phyloP scores from a whole-genome alignment of 768 basidiomycete species.

The Lentinus tigrinus region DNA sequence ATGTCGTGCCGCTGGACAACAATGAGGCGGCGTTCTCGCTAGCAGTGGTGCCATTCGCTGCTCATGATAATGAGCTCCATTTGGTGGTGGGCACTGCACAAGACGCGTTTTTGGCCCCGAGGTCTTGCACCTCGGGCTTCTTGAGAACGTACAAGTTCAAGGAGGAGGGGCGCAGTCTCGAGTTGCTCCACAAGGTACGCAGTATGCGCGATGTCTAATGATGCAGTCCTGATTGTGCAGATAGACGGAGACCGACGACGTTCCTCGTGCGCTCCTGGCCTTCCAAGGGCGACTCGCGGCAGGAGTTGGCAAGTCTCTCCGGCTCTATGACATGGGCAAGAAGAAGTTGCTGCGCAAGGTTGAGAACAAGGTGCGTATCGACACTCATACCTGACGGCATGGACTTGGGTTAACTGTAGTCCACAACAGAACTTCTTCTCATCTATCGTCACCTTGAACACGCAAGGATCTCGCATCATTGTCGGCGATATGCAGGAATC shows the following conservation, averaged over 20 bases:
- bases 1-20: constrained; percentile 73
- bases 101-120: constrained; percentile 78
- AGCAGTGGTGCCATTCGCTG: constrained; percentile 83
- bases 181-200: constrained; percentile 82
- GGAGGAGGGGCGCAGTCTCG: constrained; percentile 78
- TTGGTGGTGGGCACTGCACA: constrained; percentile 93
- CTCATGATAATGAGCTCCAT: constrained; percentile 72
- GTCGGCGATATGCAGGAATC: constrained; percentile 99
- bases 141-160: constrained; percentile 82
- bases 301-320: constrained; percentile 89
- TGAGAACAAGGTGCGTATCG: constrained; percentile 81
- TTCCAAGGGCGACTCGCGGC: constrained; percentile 94
- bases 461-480: constrained; percentile 92
- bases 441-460: constrained; percentile 84
- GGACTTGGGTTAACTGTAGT: not conserved
- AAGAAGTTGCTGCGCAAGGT: constrained; percentile 95
- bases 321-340: constrained; percentile 96
- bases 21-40: constrained; percentile 96
- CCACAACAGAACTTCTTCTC: constrained; percentile 70
- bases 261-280: constrained; percentile 81
- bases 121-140: constrained; percentile 85
- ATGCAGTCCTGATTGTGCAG: not conserved
- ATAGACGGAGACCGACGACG: constrained; percentile 93
- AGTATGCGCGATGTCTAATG: not conserved
- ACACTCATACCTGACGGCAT: not conserved